Conservation (phyloP, 768 basidiomycete genomes). For the Ephemerocybe angulata region DNA sequence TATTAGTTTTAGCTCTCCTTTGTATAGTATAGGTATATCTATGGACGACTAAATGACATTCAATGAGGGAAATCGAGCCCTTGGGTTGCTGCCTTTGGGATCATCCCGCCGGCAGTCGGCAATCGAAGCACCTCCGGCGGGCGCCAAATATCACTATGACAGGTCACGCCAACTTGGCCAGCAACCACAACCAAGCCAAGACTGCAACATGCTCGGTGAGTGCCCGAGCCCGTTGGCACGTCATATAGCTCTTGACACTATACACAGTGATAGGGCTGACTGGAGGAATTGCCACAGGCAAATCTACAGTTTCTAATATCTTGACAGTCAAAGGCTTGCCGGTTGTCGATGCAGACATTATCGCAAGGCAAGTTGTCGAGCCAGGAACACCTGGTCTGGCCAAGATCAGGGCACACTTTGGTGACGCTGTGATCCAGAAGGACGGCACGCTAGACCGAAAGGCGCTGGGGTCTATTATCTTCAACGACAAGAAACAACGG, state of each 20-base stretch:
- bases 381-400: slow-evolving; percentile 75
- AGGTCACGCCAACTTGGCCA: too few relatives aligned
- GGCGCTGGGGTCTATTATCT: slow-evolving; percentile 81
- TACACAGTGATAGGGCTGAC: slow-evolving; percentile 85
- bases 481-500: slow-evolving; percentile 70
- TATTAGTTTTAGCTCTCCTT: not conserved
- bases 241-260: not conserved
- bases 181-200: not conserved
- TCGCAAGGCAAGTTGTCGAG: slow-evolving; percentile 81
- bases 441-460: slow-evolving; percentile 79
- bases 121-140: too few relatives aligned
- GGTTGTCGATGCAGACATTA: slow-evolving; percentile 89
- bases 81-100: too few relatives aligned
- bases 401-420: slow-evolving; percentile 69
- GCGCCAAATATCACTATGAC: not conserved
- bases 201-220: not conserved
- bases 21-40: too few relatives aligned
- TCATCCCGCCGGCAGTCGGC: too few relatives aligned
- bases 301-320: slow-evolving; percentile 84
- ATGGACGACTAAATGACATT: too few relatives aligned
- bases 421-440: slow-evolving; percentile 56
- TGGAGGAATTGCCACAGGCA: slow-evolving; percentile 94
- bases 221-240: not conserved
- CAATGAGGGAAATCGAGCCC: too few relatives aligned
- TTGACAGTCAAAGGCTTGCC: slow-evolving; percentile 66